Conservation (phyloP, 2,329 filamentous ascomycete species). For the Beauveria rudraprayagi region DNA sequence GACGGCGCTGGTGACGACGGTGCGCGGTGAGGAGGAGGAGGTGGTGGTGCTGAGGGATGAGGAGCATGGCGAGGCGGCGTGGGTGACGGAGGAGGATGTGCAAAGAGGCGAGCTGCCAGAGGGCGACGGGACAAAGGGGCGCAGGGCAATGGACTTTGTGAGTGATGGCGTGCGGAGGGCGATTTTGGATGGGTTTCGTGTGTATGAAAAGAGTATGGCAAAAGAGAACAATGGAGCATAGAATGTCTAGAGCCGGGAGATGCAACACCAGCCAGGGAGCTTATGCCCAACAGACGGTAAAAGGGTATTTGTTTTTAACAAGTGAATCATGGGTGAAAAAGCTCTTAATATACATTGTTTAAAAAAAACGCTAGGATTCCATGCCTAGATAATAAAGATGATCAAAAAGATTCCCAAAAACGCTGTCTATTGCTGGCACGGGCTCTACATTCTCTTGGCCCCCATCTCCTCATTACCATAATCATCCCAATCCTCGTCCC, state of each 20-base stretch:
- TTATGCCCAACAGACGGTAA: too few relatives aligned
- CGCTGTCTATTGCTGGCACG: neutral
- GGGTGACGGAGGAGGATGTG: conserved; percentile 31
- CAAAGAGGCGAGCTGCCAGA: conserved; percentile 12
- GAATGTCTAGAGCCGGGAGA: too few relatives aligned
- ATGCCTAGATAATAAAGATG: conserved; percentile 4
- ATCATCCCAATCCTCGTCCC: conserved; percentile 52
- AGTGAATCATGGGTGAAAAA: neutral
- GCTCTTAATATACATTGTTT: neutral
- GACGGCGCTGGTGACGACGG: conserved; percentile 23
- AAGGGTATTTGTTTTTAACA: neutral
- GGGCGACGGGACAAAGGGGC: conserved; percentile 17
- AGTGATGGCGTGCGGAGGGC: conserved; percentile 23
- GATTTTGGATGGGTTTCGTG: conserved; percentile 26
- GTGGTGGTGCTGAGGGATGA: conserved; percentile 10
- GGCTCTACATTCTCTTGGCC: conserved; percentile 48
- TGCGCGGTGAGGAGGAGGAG: conserved; percentile 13
- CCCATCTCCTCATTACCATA: conserved; percentile 60
- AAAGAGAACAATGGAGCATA: neutral
- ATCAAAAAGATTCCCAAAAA: conserved; percentile 10
- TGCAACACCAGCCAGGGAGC: neutral
- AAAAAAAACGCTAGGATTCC: neutral
- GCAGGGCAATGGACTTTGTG: conserved; percentile 23
- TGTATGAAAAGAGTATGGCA: conserved; percentile 6
- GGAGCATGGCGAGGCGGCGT: conserved; percentile 31